Conservation (phyloP, 2,329 filamentous ascomycete genomes). For the Hortaea werneckii region DNA sequence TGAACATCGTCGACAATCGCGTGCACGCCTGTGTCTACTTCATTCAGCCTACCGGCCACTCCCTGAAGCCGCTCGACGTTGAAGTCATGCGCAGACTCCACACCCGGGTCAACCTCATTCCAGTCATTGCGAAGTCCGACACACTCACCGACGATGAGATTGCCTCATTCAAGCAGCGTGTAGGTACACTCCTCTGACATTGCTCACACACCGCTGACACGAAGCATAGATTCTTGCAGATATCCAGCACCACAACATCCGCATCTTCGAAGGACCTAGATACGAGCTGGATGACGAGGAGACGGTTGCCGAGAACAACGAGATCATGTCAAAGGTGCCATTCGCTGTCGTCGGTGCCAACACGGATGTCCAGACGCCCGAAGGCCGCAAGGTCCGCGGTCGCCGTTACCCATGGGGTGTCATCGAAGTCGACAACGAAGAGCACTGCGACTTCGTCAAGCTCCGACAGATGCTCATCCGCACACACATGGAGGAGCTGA, state of each 20-base stretch:
- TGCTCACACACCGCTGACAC: slow-evolving; percentile 5
- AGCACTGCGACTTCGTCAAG: slow-evolving; percentile 99
- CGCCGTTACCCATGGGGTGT: slow-evolving; percentile 97
- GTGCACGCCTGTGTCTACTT: slow-evolving; percentile 99
- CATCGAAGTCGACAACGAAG: slow-evolving; percentile 99
- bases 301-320: slow-evolving; percentile 98
- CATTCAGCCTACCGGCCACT: slow-evolving; percentile 97
- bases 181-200: slow-evolving; percentile 42
- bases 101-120: slow-evolving; percentile 99
- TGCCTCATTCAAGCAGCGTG: slow-evolving; percentile 84
- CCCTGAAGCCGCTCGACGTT: slow-evolving; percentile 94
- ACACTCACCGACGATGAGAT: slow-evolving; percentile 97
- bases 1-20: slow-evolving; percentile 99
- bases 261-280: slow-evolving; percentile 96
- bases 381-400: slow-evolving; percentile 91
- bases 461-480: slow-evolving; percentile 99
- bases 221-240: slow-evolving; percentile 77
- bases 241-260: slow-evolving; percentile 93
- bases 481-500: slow-evolving; percentile 99
- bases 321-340: slow-evolving; percentile 99
- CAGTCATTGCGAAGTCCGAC: slow-evolving; percentile 97
- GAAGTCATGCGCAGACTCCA: slow-evolving; percentile 99
- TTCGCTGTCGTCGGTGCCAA: slow-evolving; percentile 98
- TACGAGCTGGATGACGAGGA: slow-evolving; percentile 99
- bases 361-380: slow-evolving; percentile 79